Conservation (phyloP, 345 rosid species). For the Eucalyptus marginata region DNA sequence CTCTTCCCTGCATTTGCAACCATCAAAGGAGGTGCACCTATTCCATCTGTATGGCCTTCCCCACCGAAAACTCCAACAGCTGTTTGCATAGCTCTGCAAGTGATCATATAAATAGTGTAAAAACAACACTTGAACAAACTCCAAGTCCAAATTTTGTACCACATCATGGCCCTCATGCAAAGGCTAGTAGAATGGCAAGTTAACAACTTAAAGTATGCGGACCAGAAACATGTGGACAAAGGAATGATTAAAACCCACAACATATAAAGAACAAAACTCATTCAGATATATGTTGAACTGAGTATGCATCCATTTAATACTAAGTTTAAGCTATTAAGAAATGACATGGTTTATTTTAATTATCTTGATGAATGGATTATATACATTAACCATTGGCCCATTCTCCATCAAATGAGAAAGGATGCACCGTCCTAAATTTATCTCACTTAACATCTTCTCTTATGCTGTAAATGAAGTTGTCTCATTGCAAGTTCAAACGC, state of each 20-base stretch:
- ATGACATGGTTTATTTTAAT: neutral
- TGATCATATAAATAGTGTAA: neutral
- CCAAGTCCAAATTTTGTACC: neutral
- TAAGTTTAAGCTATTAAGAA: neutral
- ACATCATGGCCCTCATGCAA: neutral
- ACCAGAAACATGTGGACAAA: neutral
- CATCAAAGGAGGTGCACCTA: neutral
- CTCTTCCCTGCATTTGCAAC: neutral
- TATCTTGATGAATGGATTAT: neutral
- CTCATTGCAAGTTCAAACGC: neutral
- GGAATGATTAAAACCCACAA: neutral
- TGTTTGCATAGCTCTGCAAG: conserved; percentile 66
- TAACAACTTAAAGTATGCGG: neutral
- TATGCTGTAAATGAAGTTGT: neutral
- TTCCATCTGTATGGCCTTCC: conserved; percentile 4
- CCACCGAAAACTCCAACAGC: conserved; percentile 57
- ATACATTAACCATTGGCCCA: neutral
- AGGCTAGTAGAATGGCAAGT: neutral
- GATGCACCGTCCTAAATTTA: neutral
- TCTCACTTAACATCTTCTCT: neutral
- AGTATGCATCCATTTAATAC: neutral
- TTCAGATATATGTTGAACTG: neutral
- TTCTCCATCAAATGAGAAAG: neutral
- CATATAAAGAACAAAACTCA: neutral
- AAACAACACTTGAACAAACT: neutral